phyloP scores from a whole-genome alignment of 208 protist species.

The Naegleria lovaniensis region DNA sequence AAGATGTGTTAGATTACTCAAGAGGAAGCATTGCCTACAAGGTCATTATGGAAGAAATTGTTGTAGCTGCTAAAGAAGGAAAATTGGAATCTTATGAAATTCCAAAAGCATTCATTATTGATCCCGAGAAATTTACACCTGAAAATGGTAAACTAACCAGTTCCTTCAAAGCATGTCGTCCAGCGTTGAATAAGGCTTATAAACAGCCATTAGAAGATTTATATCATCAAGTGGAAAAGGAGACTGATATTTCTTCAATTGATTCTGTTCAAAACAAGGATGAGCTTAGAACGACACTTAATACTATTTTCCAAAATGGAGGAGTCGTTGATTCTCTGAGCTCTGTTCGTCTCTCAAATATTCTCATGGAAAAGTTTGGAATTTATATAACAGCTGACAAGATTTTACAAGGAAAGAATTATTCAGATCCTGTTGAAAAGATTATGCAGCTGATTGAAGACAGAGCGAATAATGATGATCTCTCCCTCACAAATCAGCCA shows the following conservation, averaged over 20 bases:
- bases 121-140: background rate
- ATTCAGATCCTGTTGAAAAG: background rate
- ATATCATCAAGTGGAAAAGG: background rate
- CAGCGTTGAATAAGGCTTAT: background rate
- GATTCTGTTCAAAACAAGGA: background rate
- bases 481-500: background rate
- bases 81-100: background rate
- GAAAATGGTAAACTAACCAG: conserved; percentile 3
- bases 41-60: background rate
- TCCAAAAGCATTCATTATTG: background rate
- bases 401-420: background rate
- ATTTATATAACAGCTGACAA: background rate
- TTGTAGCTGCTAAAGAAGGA: background rate
- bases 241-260: background rate
- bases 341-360: background rate
- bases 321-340: conserved; percentile 4
- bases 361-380: background rate
- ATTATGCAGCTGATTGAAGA: background rate
- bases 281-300: background rate
- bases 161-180: background rate
- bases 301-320: background rate
- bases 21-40: background rate
- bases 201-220: background rate
- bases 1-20: background rate
- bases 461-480: background rate